Evolutionary conservation across 179 eudicot genomes (phyloP).

Genomic region (Camellia oleifera): DNA sequence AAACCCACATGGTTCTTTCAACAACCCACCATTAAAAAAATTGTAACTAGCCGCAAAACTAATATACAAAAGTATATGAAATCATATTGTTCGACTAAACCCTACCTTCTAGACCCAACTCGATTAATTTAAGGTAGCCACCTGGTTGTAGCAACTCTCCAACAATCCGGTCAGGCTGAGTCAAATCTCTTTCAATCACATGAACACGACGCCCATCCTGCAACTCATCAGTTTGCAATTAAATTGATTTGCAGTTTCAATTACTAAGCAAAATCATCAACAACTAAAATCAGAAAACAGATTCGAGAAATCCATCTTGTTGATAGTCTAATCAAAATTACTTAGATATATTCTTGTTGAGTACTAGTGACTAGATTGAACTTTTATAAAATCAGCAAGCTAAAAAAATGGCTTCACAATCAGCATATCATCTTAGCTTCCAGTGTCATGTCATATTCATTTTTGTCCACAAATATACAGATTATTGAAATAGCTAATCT

Average conservation of each 20-base stretch:
- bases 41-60: too few species aligned
- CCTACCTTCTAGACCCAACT: slow-evolving; percentile 69
- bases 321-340: too few species aligned
- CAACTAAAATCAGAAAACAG: too few species aligned
- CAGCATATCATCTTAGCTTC: too few species aligned
- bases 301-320: too few species aligned
- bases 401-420: too few species aligned
- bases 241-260: not conserved
- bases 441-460: too few species aligned
- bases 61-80: not conserved
- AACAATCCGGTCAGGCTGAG: slow-evolving; percentile 70
- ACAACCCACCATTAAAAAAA: not conserved
- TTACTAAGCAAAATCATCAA: too few species aligned
- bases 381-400: too few species aligned
- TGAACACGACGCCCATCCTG: slow-evolving; percentile 80
- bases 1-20: not conserved
- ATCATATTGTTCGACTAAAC: not conserved
- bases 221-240: slow-evolving; percentile 6
- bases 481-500: not conserved
- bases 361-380: too few species aligned
- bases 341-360: too few species aligned
- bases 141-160: slow-evolving; percentile 85
- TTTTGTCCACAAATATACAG: too few species aligned
- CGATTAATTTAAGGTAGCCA: slow-evolving; percentile 72
- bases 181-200: slow-evolving; percentile 77